phyloP scores from a whole-genome alignment of 768 basidiomycete species.

The Pleurotus ostreatus region DNA sequence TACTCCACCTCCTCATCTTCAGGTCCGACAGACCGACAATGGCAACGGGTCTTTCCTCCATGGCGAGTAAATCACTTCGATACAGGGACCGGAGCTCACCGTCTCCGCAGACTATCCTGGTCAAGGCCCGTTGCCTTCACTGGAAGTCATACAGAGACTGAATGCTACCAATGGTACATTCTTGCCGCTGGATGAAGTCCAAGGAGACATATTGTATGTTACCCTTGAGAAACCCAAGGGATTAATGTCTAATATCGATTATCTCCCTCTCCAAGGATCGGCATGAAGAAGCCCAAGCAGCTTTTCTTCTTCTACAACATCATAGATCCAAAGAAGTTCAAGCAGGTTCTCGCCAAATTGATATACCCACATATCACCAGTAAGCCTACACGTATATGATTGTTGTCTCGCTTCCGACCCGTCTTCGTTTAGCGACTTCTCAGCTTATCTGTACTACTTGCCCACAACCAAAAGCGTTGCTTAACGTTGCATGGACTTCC shows the following conservation, averaged over 20 bases:
- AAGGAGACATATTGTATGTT: slow-evolving; percentile 18
- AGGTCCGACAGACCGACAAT: background rate
- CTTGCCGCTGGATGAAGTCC: slow-evolving; percentile 16
- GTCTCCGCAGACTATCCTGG: slow-evolving; percentile 1
- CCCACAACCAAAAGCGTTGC: slow-evolving; percentile 11
- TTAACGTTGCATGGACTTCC: slow-evolving; percentile 22
- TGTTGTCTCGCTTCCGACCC: slow-evolving; percentile 1
- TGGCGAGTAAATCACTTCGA: background rate
- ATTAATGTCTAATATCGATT: background rate
- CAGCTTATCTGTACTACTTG: slow-evolving; percentile 8
- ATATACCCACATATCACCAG: slow-evolving; percentile 5
- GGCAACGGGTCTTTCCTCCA: slow-evolving; percentile 3
- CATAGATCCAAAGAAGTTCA: slow-evolving; percentile 14
- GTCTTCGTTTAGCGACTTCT: slow-evolving; percentile 15
- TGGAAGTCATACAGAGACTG: slow-evolving; percentile 6
- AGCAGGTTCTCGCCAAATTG: slow-evolving; percentile 10
- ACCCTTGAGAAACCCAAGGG: too few species aligned
- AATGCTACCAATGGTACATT: slow-evolving; percentile 10
- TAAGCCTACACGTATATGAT: background rate
- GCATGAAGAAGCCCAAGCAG: slow-evolving; percentile 19
- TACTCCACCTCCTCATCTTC: background rate
- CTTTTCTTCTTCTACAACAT: slow-evolving; percentile 20
- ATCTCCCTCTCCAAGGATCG: slow-evolving; percentile 11
- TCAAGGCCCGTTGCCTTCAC: slow-evolving; percentile 2
- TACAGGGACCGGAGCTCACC: background rate